Percentiles rank a stretch among this genome's conserved stretches.
phyloP scores from a whole-genome alignment of 495 filamentous ascomycete genomes.

The Penicillium flavigenum region DNA sequence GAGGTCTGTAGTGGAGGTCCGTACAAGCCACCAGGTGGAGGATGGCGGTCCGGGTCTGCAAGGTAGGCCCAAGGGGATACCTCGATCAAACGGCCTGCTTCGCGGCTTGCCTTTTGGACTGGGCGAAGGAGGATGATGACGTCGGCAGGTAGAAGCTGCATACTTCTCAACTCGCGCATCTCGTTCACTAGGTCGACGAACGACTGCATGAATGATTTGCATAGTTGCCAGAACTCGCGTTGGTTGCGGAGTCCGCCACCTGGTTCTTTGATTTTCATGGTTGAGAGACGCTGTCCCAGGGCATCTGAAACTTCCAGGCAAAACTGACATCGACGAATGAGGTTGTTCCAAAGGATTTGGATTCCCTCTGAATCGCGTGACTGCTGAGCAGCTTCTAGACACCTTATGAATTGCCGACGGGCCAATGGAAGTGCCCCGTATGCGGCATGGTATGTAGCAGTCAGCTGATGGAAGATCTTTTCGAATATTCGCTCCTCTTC shows the following conservation, averaged over 20 bases:
- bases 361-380: conserved; percentile 51
- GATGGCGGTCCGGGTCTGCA: conserved; percentile 37
- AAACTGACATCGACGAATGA: conserved; percentile 63
- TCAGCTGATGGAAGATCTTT: conserved; percentile 70
- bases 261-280: conserved; percentile 80
- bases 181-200: conserved; percentile 72
- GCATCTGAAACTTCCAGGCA: conserved; percentile 64
- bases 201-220: conserved; percentile 71
- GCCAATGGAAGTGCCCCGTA: conserved; percentile 65
- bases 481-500: conserved; percentile 81
- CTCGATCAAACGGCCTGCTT: conserved; percentile 70
- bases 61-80: conserved; percentile 72
- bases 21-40: conserved; percentile 33
- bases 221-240: conserved; percentile 77
- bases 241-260: conserved; percentile 66
- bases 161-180: conserved; percentile 64
- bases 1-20: conserved; percentile 40
- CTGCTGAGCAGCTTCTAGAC: conserved; percentile 47
- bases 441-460: conserved; percentile 63
- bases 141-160: conserved; percentile 64
- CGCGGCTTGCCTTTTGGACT: conserved; percentile 71
- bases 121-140: conserved; percentile 70
- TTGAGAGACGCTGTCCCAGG: conserved; percentile 68
- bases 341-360: conserved; percentile 64
- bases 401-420: conserved; percentile 58